Evolutionary conservation across 805 yeast genomes (phyloP).

Genomic region (Wickerhamiella hasegawae): DNA sequence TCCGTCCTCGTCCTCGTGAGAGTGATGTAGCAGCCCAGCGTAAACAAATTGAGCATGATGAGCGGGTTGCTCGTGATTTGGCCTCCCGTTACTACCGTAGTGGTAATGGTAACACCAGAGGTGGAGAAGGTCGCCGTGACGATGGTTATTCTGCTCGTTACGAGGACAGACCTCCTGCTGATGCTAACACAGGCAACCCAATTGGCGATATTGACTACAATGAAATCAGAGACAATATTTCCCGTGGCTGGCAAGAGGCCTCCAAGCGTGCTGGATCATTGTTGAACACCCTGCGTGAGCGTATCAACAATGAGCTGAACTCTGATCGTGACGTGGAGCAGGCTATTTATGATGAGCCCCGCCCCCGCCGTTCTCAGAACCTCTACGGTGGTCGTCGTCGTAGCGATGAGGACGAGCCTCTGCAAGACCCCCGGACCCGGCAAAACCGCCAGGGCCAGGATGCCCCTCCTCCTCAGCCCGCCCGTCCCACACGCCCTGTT

Average conservation of each 20-base stretch:
- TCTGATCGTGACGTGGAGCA: constrained; percentile 10
- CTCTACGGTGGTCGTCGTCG: neutral
- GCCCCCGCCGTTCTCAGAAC: neutral
- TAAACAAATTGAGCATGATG: constrained; percentile 54
- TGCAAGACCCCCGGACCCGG: constrained; percentile 2
- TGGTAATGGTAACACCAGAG: neutral
- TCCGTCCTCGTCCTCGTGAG: constrained; percentile 22
- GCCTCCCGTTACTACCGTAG: constrained; percentile 24
- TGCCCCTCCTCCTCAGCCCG: constrained; percentile 3
- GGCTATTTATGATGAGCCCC: constrained; percentile 13
- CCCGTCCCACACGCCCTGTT: constrained; percentile 11
- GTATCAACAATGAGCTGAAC: constrained; percentile 13
- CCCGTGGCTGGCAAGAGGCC: constrained; percentile 12
- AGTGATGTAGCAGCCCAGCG: constrained; percentile 20
- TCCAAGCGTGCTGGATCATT: constrained; percentile 11
- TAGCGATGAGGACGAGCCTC: constrained; percentile 1
- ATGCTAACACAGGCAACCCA: neutral
- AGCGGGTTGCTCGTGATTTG: constrained; percentile 61
- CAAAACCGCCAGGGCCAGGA: constrained; percentile 7
- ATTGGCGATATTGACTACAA: constrained; percentile 5
- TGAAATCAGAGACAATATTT: constrained; percentile 11
- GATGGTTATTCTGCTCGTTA: neutral
- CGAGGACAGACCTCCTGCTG: neutral
- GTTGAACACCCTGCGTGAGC: constrained; percentile 12
- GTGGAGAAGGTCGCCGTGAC: neutral